Evolutionary conservation across 2,329 filamentous ascomycete species (phyloP).

Genomic region (Calycina marina): DNA sequence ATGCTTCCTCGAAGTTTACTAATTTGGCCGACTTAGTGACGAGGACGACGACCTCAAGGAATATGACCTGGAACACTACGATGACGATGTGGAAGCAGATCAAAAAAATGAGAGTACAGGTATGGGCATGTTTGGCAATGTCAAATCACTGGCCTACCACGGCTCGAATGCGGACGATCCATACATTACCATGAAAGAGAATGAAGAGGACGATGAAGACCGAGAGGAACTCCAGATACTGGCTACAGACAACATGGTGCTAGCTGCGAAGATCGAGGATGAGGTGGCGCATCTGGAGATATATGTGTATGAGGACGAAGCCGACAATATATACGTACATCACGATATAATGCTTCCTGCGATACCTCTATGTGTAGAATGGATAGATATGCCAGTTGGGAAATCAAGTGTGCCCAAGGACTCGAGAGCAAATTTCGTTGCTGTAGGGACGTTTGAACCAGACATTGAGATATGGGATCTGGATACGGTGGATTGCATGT

Average conservation of each 20-base stretch:
- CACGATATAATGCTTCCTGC: conserved; percentile 99
- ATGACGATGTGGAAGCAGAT: conserved; percentile 60
- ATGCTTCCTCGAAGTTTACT: conserved; percentile 12
- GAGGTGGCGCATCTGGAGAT: conserved; percentile 94
- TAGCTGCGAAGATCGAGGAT: conserved; percentile 90
- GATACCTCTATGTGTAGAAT: conserved; percentile 89
- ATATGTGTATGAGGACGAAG: conserved; percentile 91
- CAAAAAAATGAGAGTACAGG: conserved; percentile 48
- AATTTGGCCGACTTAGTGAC: conserved; percentile 27
- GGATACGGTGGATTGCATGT: conserved; percentile 94
- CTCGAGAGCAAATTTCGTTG: conserved; percentile 75
- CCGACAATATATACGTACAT: conserved; percentile 95
- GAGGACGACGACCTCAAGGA: conserved; percentile 85
- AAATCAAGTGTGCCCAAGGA: conserved; percentile 48
- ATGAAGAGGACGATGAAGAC: conserved; percentile 57
- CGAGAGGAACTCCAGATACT: conserved; percentile 88
- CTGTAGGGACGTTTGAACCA: conserved; percentile 91
- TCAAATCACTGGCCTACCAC: conserved; percentile 88
- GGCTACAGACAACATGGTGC: conserved; percentile 79
- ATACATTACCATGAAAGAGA: conserved; percentile 77
- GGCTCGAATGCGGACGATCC: conserved; percentile 89
- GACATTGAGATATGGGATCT: conserved; percentile 99
- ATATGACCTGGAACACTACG: conserved; percentile 92
- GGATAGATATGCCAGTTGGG: conserved; percentile 83
- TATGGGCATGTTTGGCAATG: conserved; percentile 88